Percentiles rank a stretch among this genome's conserved stretches.
Conservation (phyloP, 2,329 filamentous ascomycete species). For the Pseudocercospora macadamiae region DNA sequence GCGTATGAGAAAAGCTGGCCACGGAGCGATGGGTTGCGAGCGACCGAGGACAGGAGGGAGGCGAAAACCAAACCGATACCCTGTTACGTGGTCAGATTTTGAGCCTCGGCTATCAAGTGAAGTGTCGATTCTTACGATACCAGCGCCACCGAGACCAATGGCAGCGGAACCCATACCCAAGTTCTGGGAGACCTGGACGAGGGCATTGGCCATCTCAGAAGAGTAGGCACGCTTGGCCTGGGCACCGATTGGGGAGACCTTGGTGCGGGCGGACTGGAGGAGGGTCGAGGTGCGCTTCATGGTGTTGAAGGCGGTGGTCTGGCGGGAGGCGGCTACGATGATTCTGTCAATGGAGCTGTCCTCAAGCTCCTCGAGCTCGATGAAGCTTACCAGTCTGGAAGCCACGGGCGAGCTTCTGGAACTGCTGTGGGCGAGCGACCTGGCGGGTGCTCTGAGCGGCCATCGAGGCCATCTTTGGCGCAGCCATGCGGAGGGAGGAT, state of each 20-base stretch:
- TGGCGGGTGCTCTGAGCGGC: slow-evolving; percentile 70
- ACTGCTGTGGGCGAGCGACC: slow-evolving; percentile 69
- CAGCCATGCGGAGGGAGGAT: slow-evolving; percentile 70
- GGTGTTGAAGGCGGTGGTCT: slow-evolving; percentile 67
- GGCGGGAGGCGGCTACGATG: slow-evolving; percentile 37
- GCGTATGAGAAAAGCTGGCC: slow-evolving; percentile 95
- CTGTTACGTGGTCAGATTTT: slow-evolving; percentile 72
- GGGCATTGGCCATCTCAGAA: slow-evolving; percentile 83
- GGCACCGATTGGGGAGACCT: slow-evolving; percentile 51
- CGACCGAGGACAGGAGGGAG: slow-evolving; percentile 83
- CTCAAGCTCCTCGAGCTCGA: slow-evolving; percentile 23
- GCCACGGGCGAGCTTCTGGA: slow-evolving; percentile 69
- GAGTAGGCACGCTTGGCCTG: slow-evolving; percentile 69
- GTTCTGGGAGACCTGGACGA: slow-evolving; percentile 91
- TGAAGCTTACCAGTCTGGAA: slow-evolving; percentile 63
- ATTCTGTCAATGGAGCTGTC: slow-evolving; percentile 23
- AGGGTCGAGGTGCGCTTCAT: slow-evolving; percentile 70
- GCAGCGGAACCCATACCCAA: slow-evolving; percentile 85
- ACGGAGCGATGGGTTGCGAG: slow-evolving; percentile 92
- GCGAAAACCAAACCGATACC: slow-evolving; percentile 96
- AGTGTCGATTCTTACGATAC: slow-evolving; percentile 10
- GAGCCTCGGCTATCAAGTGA: background rate
- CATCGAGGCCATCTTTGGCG: slow-evolving; percentile 73
- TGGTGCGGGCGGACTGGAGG: slow-evolving; percentile 35
- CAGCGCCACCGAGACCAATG: slow-evolving; percentile 69